Evolutionary conservation across 2,329 filamentous ascomycete species (phyloP), one percentile per base, ranked within the genome.

Genomic region (Orbilia javanica): DNA sequence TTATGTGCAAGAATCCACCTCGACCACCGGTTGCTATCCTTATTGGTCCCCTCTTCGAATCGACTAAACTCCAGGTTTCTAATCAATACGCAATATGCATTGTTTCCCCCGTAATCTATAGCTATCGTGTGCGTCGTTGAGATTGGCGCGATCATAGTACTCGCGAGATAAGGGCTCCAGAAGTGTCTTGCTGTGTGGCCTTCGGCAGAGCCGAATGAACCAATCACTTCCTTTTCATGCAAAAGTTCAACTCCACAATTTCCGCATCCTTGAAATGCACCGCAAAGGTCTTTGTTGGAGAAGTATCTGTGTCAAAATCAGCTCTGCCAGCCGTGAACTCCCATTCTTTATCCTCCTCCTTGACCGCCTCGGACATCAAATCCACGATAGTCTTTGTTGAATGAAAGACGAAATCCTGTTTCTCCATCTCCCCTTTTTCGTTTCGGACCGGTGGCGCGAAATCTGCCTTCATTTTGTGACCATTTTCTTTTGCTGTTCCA

Each of bases 241-340:
- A 77, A 42, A 77, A 77, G 42, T 77, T 63, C 25, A 77, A 4
- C 50, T 77, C 67, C 57, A 77, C 73, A 50, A 77, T 64, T 31
- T 77, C 73, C 5, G 67, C 73, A 46, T 77, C 73, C 50, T 71
- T 70, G 42, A 77, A 77, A 66, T 77, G 73, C 6, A 50, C 27
- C n/a, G 73, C 50, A 20, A 70, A 77, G 15, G 73, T 50, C 73
- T 77, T 77, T 20, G 73, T 77, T 36, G 73, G 73, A 46, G 73
- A 77, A 36, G 67, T 69, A 27, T 77, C 73, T 1, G 60, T 50
- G 46, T 71, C 66, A 34, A 77, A 70, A 11, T 34, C 15, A 25
- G 73, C 55, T 34, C 71, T 65, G 60, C 71, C 39, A 5, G 57
- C 73, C n/a, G 27, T 52, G 50, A 71, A 66, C 20, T 70, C 73